phyloP scores from a whole-genome alignment of 2,329 filamentous ascomycete genomes.

The Calonectria crousiana region DNA sequence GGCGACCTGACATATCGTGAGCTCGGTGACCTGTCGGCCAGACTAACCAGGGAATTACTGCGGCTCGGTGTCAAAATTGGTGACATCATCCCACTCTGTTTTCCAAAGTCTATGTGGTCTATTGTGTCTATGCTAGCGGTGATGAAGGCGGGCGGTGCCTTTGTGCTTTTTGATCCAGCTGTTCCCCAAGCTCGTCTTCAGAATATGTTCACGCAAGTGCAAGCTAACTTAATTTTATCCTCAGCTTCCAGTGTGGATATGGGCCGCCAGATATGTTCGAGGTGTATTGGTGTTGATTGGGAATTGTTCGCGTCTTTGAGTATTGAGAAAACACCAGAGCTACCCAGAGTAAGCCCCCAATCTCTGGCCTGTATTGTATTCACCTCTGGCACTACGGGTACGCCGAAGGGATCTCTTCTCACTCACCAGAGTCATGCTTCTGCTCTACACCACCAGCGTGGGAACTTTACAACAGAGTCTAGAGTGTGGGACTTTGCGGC shows the following conservation, averaged over 20 bases:
- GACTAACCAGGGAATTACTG: neutral
- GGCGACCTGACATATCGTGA: neutral
- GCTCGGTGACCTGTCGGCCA: neutral
- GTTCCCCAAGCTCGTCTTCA: neutral
- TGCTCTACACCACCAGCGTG: neutral
- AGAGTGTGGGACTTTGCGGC: conserved; percentile 16
- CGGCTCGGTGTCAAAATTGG: neutral
- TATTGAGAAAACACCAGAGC: too few species aligned
- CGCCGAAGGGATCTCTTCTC: neutral
- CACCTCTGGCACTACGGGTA: neutral
- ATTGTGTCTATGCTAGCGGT: neutral
- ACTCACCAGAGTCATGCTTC: neutral
- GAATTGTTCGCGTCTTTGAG: neutral
- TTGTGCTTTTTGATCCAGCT: neutral
- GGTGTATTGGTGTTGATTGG: neutral
- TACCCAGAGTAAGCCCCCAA: neutral
- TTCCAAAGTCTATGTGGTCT: neutral
- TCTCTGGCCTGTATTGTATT: neutral
- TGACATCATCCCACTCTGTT: neutral
- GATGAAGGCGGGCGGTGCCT: neutral
- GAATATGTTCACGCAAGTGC: neutral
- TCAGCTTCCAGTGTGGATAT: neutral
- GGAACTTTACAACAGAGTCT: neutral
- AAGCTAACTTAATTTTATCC: neutral
- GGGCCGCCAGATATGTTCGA: neutral